phyloP scores from a whole-genome alignment of 1,139 yeast species.

The Diutina scorzettiae region DNA sequence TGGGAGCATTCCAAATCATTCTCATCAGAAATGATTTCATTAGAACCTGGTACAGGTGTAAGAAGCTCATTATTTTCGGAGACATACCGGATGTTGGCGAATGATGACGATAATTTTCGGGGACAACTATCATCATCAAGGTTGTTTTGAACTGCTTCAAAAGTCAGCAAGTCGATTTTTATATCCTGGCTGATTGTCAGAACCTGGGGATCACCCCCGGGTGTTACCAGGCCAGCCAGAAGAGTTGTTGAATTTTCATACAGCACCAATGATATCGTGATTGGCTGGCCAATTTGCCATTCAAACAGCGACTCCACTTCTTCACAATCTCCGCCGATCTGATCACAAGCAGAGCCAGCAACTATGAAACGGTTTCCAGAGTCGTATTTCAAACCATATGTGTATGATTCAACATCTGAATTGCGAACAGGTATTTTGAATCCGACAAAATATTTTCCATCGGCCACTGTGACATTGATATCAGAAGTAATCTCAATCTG shows the following conservation, averaged over 20 bases:
- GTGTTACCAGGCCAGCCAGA: background rate
- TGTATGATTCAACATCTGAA: background rate
- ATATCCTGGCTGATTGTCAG: background rate
- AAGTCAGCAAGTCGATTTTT: background rate
- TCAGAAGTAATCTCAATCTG: background rate
- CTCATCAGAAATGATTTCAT: background rate
- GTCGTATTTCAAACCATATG: background rate
- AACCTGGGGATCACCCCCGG: background rate
- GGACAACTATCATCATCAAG: background rate
- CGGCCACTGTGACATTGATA: background rate
- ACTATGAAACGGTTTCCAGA: background rate
- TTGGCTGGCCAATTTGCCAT: background rate
- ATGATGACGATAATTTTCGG: background rate
- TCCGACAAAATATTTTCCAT: background rate
- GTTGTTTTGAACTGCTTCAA: background rate
- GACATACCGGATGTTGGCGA: background rate
- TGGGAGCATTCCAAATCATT: background rate
- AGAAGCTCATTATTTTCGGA: background rate
- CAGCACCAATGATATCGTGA: background rate
- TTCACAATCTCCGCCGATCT: background rate
- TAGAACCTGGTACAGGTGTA: background rate
- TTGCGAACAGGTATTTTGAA: background rate
- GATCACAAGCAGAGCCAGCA: background rate
- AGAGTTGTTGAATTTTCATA: background rate
- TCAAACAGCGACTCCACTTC: background rate